Evolutionary conservation across 805 yeast species (phyloP), one percentile per base, ranked within the genome.

Genomic region (Pichia manshurica): DNA sequence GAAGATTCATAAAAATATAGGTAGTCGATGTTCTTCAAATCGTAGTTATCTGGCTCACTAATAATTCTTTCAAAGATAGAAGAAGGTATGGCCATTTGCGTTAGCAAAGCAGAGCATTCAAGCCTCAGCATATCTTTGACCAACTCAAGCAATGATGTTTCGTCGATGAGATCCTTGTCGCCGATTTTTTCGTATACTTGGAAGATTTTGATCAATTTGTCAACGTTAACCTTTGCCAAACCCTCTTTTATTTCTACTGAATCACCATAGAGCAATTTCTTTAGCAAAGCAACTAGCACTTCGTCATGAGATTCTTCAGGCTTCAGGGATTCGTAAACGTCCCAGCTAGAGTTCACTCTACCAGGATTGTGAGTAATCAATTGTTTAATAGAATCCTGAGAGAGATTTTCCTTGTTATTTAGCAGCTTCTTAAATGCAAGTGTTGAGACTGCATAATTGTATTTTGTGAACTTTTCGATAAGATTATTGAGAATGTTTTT

Each of bases 361-460:
- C 70, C 71, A 0, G 72, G 70, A 51, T 68, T 67, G 33, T 62
- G 52, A 49, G 55, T 56, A n/a, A 67, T 54, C 2, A 64, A 39
- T 38, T 65, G 61, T 17, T 50, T 40, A 9, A 60, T 44, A 0
- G 69, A 50, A 7, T 35, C 46, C 12, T 42, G 17, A 4, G 49
- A 36, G 5, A 59, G 16, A 10, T 46, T 40, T 9, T 50, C 38
- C 22, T 45, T 39, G n/a, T 45, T 20, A 2, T 41, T 34, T 1
- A 44, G 36, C 5, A 54, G 20, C 8, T 45, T 51, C n/a, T 46
- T 43, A 6, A 50, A 37, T 0, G 59, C 60, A 5, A 54, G 17
- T 0, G 57, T 55, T 5, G 61, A 55, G 9, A 61, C 55, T 1
- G 62, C 59, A 47, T 53, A 65, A 44, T 63, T 62, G 25, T 54